Base-by-base conservation (phyloP, 305 asterid genomes). In the Coffea humblotiana region DNA sequence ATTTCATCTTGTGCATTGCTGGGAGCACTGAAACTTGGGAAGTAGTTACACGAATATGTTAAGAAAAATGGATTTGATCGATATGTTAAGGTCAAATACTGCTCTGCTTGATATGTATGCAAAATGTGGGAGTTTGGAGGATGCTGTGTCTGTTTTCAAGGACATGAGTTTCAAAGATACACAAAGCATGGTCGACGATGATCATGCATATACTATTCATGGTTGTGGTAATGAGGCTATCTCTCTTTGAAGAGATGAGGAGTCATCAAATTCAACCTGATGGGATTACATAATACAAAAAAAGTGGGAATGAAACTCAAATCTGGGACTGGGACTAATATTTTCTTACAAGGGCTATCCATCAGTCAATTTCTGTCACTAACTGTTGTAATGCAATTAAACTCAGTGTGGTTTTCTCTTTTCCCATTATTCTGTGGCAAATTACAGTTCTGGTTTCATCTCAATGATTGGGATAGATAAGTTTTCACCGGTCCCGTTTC, bases 121-220 rank as follows among this genome's bases (percentile, higher is more conserved):
- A 37, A 85, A 81, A 74, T 84, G 91, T 73, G 94, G 93, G 73
- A 88, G 89, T 69, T 86, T 82, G 82, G 76, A 85, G 61, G 83
- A 88, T 74, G 92, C 91, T 6, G 83, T 90, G 61, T 86, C 87
- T 48, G 88, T 88, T 54, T 92, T 89, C 6, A 85, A 85, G 79
- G 82, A 84, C 75, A 88, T 90, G 93, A 54, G 3, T 52, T 76
- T 73, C 78, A 90, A 74, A 84, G 87, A 88, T 80, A 51, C 89
- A 29, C 89, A 82, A 32, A 75, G 88, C 94, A 61, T 91, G 93
- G 93, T 86, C 90, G 64, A 67, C 85, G 15, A 84, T 90, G 92
- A 90, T 91, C 32, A 60, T 75, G 94, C 92, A 15, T 80, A 87
- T 79, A 88, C 82, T 16, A 84, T 86, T 80, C 91, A 88, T 60